Base-by-base conservation (phyloP, 495 filamentous ascomycete species). In the Aspergillus indologenus region DNA sequence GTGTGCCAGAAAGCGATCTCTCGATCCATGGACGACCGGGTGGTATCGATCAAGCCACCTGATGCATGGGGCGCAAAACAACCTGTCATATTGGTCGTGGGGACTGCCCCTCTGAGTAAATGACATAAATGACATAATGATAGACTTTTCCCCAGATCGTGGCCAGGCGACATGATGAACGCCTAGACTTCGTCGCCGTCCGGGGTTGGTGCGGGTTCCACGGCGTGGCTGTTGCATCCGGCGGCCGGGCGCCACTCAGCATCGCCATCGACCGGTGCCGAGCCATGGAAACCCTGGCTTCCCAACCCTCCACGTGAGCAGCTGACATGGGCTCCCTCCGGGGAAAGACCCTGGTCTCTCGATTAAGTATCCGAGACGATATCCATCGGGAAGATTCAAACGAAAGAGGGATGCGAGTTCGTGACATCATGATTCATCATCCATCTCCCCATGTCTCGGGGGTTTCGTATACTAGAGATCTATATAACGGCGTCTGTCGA, bases 111-210 rank as follows among this genome's bases (percentile, higher is more conserved):
- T 51, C 48, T 51, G 48, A 19, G 48, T 51, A 40, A 40, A 51
- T 51, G 48, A 51, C 48, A 31, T 51, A 40, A 40, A 51, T 51
- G 48, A 51, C 48, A 31, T 31, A 51, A 51, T 51, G 17, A 31
- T 51, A 29, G 48, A 51, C 21, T 51, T 51, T 40, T 31, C 48
- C 48, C 48, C 48, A 19, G 48, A 51, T 51, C 48, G 24, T 14
- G n/a, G 29, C 48, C 48, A 19, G 12, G 6, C 34, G 22, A 51
- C 19, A 51, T 24, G 12, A 29, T 29, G n/a, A 31, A 29, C 18
- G 24, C 14, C 14, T 51, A 29, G 48, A 51, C 15, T 29, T 7
- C 19, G 3, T 51, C 48, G 18, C 18, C 2, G 48, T 31, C 23
- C 24, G 48, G 23, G 15, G n/a, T 24, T 51, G 11, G 14, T 8